Percentiles rank a stretch among this genome's conserved stretches.
These are phyloP conservation scores for Echinosophora koreensis DNA, from an alignment of 306 rosid species.

Conservation along the genomic window DNA sequence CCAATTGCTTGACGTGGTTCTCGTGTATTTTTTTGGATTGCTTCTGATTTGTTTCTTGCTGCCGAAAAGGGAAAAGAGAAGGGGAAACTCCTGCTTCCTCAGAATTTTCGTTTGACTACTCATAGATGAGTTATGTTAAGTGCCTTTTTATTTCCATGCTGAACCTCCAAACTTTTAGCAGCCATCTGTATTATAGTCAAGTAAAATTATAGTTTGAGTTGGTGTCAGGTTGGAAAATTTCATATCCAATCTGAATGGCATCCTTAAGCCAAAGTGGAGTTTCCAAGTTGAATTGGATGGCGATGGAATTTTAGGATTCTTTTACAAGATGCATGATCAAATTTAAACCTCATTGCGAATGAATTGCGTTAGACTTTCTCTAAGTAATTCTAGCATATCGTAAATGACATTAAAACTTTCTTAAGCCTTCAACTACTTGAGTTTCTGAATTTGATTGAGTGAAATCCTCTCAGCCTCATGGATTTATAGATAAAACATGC, in stretches of 20 bases:
- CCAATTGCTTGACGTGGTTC: conserved; percentile 65
- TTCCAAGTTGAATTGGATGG: conserved; percentile 23
- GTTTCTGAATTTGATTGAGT: too few species aligned
- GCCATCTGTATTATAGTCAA: conserved; percentile 37
- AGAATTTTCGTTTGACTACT: conserved; percentile 37
- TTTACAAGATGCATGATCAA: conserved; percentile 21
- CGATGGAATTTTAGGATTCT: conserved; percentile 19
- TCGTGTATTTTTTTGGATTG: too few species aligned
- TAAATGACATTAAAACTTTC: background rate
- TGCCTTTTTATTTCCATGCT: conserved; percentile 36
- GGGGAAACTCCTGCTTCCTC: conserved; percentile 6
- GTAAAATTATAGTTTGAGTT: conserved; percentile 33
- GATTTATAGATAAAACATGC: too few species aligned
- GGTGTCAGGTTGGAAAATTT: conserved; percentile 10
- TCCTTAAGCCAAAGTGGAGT: conserved; percentile 30
- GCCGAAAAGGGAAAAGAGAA: background rate
- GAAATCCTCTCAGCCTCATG: too few species aligned
- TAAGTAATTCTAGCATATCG: background rate
- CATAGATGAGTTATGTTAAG: conserved; percentile 22
- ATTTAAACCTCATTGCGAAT: conserved; percentile 15
- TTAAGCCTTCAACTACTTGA: too few species aligned
- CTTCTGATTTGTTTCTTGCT: conserved; percentile 30
- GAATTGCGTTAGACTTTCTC: conserved; percentile 2
- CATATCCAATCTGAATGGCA: conserved; percentile 30
- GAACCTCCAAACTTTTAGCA: conserved; percentile 28